Conservation (phyloP, 179 eudicot species). For the Vitellaria paradoxa region DNA sequence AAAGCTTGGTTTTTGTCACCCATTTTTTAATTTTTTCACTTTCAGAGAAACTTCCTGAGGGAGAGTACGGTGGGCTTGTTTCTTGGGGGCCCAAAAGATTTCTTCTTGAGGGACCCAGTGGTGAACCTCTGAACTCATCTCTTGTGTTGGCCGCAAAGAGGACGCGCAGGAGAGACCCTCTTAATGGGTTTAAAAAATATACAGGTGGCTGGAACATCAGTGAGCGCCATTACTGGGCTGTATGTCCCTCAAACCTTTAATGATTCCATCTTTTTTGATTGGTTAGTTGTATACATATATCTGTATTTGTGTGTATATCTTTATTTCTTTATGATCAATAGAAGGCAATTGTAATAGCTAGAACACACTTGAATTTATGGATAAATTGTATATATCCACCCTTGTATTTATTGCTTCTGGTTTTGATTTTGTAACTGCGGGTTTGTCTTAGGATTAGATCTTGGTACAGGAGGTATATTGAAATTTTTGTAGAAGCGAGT, state of each 20-base stretch:
- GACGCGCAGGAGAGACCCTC: conserved; percentile 67
- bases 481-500: neutral
- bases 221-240: conserved; percentile 87
- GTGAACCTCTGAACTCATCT: conserved; percentile 24
- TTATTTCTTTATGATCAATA: no score
- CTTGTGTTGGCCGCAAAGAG: conserved; percentile 62
- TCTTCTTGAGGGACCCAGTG: conserved; percentile 33
- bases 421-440: no score
- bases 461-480: no score
- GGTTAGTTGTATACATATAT: neutral
- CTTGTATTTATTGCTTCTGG: no score
- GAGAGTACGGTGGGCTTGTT: conserved; percentile 9
- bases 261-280: conserved; percentile 25
- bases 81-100: conserved; percentile 20
- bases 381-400: no score
- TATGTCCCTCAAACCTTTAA: conserved; percentile 24
- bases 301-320: no score
- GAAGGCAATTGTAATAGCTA: no score
- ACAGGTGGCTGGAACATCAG: conserved; percentile 76
- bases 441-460: no score
- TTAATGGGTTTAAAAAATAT: conserved; percentile 50
- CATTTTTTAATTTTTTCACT: neutral
- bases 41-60: conserved; percentile 28
- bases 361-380: no score
- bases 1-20: neutral